Evolutionary conservation across 75 land plant species (phyloP), one percentile per base, ranked within the genome.

Genomic region (Pinus tabuliformis): DNA sequence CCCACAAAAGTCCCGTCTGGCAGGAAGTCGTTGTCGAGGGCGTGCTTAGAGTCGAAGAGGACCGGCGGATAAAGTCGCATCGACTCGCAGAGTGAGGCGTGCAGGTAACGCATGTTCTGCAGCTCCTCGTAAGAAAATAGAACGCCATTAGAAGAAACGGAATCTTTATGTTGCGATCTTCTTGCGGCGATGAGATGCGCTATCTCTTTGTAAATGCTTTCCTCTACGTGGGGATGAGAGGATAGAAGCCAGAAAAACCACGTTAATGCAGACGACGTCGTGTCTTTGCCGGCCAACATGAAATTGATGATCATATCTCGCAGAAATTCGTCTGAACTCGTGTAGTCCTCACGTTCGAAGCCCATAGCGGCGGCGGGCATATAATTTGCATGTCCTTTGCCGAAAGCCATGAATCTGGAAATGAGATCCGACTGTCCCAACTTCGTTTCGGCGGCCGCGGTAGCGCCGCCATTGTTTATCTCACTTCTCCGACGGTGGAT

Each of bases 31-130:
- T 86, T 89, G 15, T 77, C 79, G 26, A 62, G 57, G 36, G 80
- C 62, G 24, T 76, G 76, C 83, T 90, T 93, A 17, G 88, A 81
- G 66, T 88, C 92, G 39, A 86, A 80, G 5, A 83, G 95, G 21
- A 92, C 86, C 22, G 95, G 90, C 36, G 92, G 92, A 74, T 73
- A 86, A 4, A 92, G 83, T 12, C 95, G 54, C 88, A 90, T 78
- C 72, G 80, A 78, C 79, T 92, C 94, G 58, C 61, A 82, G 2
- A 92, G 16, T 0, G 86, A 81, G 12, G 94, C 94, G 36, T 92
- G 87, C 36, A 87, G 63, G 77, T 91, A 93, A 60, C 81, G 77
- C 89, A 93, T 79, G 21, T 71, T 68, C 16, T 71, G 73, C 22
- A 90, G 60, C 75, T 91, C 73, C 37, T 85, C 88, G 68, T 82